Conservation (phyloP, 352 stramenopile genomes). For the Pythium folliculosum region DNA sequence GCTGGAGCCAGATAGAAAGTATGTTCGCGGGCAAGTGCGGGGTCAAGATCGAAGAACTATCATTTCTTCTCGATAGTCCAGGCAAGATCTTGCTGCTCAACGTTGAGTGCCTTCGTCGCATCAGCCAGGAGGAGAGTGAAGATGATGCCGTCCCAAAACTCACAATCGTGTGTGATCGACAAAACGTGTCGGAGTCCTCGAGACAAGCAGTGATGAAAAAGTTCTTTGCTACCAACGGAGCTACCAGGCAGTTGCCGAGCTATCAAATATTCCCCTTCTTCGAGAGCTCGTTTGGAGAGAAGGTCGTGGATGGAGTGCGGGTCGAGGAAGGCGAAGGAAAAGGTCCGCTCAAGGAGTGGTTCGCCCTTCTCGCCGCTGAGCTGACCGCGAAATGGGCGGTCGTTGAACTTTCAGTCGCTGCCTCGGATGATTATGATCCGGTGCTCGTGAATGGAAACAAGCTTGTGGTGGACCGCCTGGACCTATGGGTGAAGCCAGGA, state of each 20-base stretch:
- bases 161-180: slow-evolving; percentile 28
- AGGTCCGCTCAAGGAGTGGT: slow-evolving; percentile 78
- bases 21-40: slow-evolving; percentile 1
- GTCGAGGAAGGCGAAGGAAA: slow-evolving; percentile 82
- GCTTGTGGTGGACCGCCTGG: slow-evolving; percentile 37
- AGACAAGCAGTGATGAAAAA: slow-evolving; percentile 9
- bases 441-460: slow-evolving; percentile 53
- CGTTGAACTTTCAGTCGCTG: slow-evolving; percentile 24
- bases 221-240: neutral
- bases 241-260: neutral
- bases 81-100: slow-evolving; percentile 62
- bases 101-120: slow-evolving; percentile 14
- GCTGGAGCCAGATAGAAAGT: slow-evolving; percentile 38
- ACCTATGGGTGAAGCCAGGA: slow-evolving; percentile 27
- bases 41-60: slow-evolving; percentile 15
- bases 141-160: slow-evolving; percentile 21
- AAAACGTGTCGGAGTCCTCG: slow-evolving; percentile 20
- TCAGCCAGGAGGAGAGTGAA: slow-evolving; percentile 4
- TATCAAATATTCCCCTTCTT: slow-evolving; percentile 67
- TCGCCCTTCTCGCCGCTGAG: slow-evolving; percentile 42
- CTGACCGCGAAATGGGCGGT: slow-evolving; percentile 51
- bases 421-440: slow-evolving; percentile 19
- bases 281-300: slow-evolving; percentile 69
- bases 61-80: slow-evolving; percentile 42
- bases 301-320: slow-evolving; percentile 48